These are phyloP conservation scores for Spergularia azorica DNA, from an alignment of 179 eudicot species.

Conservation along the genomic window DNA sequence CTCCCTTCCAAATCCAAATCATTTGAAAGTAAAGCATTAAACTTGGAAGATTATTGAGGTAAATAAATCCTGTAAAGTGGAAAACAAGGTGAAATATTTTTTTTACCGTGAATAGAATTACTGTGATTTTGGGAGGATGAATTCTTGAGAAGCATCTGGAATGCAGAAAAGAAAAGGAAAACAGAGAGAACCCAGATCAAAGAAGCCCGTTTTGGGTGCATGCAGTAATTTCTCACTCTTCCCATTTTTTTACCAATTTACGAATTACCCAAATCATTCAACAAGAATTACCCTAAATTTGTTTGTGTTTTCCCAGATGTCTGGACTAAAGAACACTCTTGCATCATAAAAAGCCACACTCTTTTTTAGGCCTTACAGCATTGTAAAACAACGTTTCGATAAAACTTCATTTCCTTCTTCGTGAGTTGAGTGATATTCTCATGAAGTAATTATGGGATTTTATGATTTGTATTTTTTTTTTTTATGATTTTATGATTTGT, in stretches of 20 bases:
- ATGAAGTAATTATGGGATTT: too few species aligned
- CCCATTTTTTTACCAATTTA: constrained; percentile 34
- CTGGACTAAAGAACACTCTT: not conserved
- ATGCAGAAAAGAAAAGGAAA: constrained; percentile 36
- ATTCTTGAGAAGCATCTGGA: constrained; percentile 42
- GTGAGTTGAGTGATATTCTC: too few species aligned
- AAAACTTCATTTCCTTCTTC: too few species aligned
- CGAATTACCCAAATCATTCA: too few species aligned
- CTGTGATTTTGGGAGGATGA: constrained; percentile 27
- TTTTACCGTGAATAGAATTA: constrained; percentile 35
- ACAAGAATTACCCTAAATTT: not conserved
- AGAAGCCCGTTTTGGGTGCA: constrained; percentile 25
- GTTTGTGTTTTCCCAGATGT: too few species aligned
- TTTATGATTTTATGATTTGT: too few species aligned
- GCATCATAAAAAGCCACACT: not conserved
- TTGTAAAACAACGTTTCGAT: too few species aligned
- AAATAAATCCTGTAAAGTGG: too few species aligned
- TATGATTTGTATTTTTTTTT: too few species aligned
- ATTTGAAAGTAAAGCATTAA: too few species aligned
- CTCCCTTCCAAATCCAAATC: not conserved
- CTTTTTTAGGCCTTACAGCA: too few species aligned
- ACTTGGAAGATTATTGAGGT: too few species aligned
- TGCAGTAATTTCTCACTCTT: constrained; percentile 34
- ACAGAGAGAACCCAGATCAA: constrained; percentile 45
- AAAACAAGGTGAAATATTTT: constrained; percentile 4